phyloP scores from a whole-genome alignment of 2,329 filamentous ascomycete genomes.

The Rutstroemia sp. region DNA sequence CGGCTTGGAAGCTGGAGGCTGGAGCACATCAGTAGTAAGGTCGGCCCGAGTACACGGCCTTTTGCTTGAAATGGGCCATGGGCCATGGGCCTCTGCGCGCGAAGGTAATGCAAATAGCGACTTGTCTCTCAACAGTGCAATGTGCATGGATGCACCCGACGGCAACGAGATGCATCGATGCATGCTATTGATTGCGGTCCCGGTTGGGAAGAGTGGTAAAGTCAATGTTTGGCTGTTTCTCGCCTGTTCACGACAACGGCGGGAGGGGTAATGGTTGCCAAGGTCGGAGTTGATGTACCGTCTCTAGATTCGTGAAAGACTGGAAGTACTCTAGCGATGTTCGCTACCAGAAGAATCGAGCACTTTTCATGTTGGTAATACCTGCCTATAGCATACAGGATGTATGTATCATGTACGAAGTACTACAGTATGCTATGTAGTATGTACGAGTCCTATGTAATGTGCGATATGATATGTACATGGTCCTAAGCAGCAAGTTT shows the following conservation, averaged over 20 bases:
- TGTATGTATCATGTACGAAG: no score
- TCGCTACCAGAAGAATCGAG: conserved; percentile 4
- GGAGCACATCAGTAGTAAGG: not conserved
- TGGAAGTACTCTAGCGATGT: not conserved
- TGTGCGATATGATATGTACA: no score
- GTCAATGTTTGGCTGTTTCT: not conserved
- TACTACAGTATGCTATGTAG: no score
- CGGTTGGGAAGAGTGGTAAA: not conserved
- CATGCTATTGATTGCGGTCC: not conserved
- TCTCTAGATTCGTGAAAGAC: not conserved
- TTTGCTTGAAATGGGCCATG: not conserved
- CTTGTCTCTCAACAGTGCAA: no score
- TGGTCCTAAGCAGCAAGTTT: no score
- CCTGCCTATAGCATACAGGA: not conserved
- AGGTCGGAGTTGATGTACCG: not conserved
- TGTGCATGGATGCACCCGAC: no score
- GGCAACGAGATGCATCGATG: no score
- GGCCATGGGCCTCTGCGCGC: no score
- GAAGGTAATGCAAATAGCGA: no score
- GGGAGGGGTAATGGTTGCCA: not conserved
- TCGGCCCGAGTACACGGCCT: conserved; percentile 7
- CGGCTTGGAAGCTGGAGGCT: no score
- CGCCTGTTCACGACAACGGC: not conserved
- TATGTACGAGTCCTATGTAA: no score
- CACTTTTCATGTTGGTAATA: not conserved